Evolutionary conservation across 2,329 filamentous ascomycete species (phyloP).

Genomic region (Myotisia sp.): DNA sequence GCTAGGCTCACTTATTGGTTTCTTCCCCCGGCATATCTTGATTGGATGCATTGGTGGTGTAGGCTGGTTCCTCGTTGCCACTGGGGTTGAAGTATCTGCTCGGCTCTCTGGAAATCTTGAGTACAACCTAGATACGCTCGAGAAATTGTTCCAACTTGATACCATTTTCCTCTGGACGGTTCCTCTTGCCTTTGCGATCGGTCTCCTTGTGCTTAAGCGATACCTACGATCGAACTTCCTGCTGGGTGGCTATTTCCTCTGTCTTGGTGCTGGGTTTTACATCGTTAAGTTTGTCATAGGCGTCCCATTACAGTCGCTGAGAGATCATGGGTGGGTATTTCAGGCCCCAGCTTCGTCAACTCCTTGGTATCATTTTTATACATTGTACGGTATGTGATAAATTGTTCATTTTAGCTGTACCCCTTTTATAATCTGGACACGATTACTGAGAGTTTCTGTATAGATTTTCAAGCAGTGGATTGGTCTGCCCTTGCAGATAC

Average conservation of each 20-base stretch:
- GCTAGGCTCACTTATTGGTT: slow-evolving; percentile 84
- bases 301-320: slow-evolving; percentile 52
- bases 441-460: neutral
- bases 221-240: slow-evolving; percentile 71
- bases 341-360: slow-evolving; percentile 68
- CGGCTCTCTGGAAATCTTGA: slow-evolving; percentile 72
- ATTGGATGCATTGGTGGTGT: slow-evolving; percentile 97
- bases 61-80: slow-evolving; percentile 84
- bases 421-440: too few species aligned
- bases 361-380: slow-evolving; percentile 97
- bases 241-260: slow-evolving; percentile 73
- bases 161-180: slow-evolving; percentile 72
- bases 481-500: slow-evolving; percentile 74
- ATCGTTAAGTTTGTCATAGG: slow-evolving; percentile 38
- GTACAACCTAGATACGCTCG: slow-evolving; percentile 63
- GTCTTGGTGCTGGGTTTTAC: slow-evolving; percentile 51
- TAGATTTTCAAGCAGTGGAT: slow-evolving; percentile 67
- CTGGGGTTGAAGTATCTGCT: slow-evolving; percentile 85
- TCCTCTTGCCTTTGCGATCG: slow-evolving; percentile 60
- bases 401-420: slow-evolving; percentile 6
- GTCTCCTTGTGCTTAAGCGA: slow-evolving; percentile 62
- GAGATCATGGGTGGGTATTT: slow-evolving; percentile 78
- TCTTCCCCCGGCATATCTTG: slow-evolving; percentile 90
- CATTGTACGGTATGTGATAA: slow-evolving; percentile 63
- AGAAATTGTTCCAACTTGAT: slow-evolving; percentile 56